Evolutionary conservation across 768 basidiomycete species (phyloP).

Genomic region (Chalciporus sphaerocephalus): DNA sequence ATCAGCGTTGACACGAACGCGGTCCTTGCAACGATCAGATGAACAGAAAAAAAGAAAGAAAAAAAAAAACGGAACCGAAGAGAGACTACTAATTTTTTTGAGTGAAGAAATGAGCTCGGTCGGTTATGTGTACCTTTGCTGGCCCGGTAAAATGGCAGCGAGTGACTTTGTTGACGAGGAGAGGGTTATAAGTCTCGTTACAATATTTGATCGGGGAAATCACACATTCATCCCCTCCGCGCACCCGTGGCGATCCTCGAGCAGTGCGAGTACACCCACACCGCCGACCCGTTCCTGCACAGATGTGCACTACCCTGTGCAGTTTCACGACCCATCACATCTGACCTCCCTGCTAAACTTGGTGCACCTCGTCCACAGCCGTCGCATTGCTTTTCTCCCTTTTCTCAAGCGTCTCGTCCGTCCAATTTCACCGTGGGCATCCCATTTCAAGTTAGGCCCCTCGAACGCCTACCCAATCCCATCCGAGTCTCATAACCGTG

Average conservation of each 20-base stretch:
- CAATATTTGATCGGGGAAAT: not conserved
- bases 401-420: not conserved
- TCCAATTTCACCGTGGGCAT: not conserved
- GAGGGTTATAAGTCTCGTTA: no score
- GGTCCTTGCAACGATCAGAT: not conserved
- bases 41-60: slow-evolving; percentile 2
- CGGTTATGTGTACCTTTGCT: no score
- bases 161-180: no score
- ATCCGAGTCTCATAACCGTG: slow-evolving; percentile 1
- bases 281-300: no score
- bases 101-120: not conserved
- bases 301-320: not conserved
- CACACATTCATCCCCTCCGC: not conserved
- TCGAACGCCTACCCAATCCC: not conserved
- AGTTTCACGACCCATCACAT: not conserved
- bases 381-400: slow-evolving; percentile 1
- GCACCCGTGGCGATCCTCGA: not conserved
- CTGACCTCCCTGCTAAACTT: not conserved
- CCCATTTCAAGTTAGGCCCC: not conserved
- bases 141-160: no score
- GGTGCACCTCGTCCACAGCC: not conserved
- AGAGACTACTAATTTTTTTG: not conserved
- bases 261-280: not conserved
- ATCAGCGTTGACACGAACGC: not conserved
- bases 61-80: slow-evolving; percentile 17